Percentiles rank a stretch among this genome's conserved stretches.
Conservation (phyloP, 164 flowering plant species). For the Echeveria elegans region DNA sequence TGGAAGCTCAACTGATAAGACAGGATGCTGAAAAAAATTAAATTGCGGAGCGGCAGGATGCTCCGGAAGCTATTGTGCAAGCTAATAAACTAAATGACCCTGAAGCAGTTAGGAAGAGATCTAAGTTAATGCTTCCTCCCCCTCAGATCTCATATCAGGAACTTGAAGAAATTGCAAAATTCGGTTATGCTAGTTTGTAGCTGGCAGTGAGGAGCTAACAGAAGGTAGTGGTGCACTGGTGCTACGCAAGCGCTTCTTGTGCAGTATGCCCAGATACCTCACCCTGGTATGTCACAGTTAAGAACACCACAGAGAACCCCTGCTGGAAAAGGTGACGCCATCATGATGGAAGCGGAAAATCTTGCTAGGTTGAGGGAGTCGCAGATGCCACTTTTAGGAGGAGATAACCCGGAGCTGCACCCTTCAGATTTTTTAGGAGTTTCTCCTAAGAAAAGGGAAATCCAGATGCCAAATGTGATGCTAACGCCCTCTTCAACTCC, state of each 20-base stretch:
- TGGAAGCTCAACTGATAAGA: slow-evolving; percentile 79
- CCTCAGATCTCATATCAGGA: slow-evolving; percentile 96
- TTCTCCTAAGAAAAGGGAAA: slow-evolving; percentile 84
- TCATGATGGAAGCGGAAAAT: slow-evolving; percentile 99
- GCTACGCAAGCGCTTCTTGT: slow-evolving; percentile 93
- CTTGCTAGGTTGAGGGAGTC: slow-evolving; percentile 86
- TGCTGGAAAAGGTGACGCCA: slow-evolving; percentile 87
- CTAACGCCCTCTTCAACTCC: slow-evolving; percentile 84
- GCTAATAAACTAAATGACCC: slow-evolving; percentile 93
- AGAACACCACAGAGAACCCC: slow-evolving; percentile 97
- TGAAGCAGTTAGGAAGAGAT: slow-evolving; percentile 80
- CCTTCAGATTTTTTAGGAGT: slow-evolving; percentile 99
- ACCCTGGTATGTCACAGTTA: slow-evolving; percentile 72
- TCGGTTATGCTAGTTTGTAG: slow-evolving; percentile 84
- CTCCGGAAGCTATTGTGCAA: slow-evolving; percentile 77
- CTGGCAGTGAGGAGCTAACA: slow-evolving; percentile 53
- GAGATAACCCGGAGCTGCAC: slow-evolving; percentile 92
- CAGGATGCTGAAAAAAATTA: slow-evolving; percentile 85
- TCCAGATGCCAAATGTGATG: slow-evolving; percentile 85
- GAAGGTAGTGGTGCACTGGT: slow-evolving; percentile 91
- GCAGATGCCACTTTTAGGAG: slow-evolving; percentile 92
- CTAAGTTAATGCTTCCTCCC: slow-evolving; percentile 88
- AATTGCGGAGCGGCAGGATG: slow-evolving; percentile 92
- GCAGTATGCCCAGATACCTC: slow-evolving; percentile 75
- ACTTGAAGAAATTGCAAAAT: slow-evolving; percentile 88